Base-by-base conservation (phyloP, 345 rosid species). In the Balakata baccata region DNA sequence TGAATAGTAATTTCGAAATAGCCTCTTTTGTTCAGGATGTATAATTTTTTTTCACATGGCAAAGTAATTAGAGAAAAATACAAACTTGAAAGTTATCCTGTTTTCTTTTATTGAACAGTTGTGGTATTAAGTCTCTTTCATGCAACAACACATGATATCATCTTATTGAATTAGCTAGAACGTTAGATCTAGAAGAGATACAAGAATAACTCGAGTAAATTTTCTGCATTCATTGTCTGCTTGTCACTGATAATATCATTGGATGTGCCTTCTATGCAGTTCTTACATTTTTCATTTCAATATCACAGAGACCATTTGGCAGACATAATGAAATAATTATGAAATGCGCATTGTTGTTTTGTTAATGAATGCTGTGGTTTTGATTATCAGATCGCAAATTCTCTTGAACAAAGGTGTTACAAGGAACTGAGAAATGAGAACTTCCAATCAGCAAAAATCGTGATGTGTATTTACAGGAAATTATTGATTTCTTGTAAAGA, bases 381-480 rank as follows among this genome's bases (percentile, higher is more conserved):
- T 69, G 69, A 58, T 78, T 76, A 64, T 39, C 95, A 96, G 99
- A 96, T 96, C 77, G 84, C 92, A 63, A 78, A 69, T 73, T 78
- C 92, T 70, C 92, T 96, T 23, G 99, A 96, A 83, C 97, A 96
- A 83, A 91, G 93, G 84, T 96, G 97, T 81, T 96, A 93, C 95
- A 96, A 91, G 88, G 99, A 96, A 81, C 69, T 96, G 82, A 88
- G 98, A 81, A 88, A 83, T 77, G 95, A 91, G 87, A 93, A 93
- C 80, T 88, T 93, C 68, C 87, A 81, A 47, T 84, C 88, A 54
- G 92, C 91, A 53, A 90, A 90, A 83, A 91, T 89, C 62, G 96
- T 86, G 78, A 87, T 91, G 88, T 82, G 93, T 80, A 93, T 96
- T 64, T 96, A 96, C 84, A 86, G 87, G 87, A 91, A 84, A 87